Evolutionary conservation across 148 eudicot species (phyloP), one percentile per base, ranked within the genome.

Genomic region (Rheum nobile): DNA sequence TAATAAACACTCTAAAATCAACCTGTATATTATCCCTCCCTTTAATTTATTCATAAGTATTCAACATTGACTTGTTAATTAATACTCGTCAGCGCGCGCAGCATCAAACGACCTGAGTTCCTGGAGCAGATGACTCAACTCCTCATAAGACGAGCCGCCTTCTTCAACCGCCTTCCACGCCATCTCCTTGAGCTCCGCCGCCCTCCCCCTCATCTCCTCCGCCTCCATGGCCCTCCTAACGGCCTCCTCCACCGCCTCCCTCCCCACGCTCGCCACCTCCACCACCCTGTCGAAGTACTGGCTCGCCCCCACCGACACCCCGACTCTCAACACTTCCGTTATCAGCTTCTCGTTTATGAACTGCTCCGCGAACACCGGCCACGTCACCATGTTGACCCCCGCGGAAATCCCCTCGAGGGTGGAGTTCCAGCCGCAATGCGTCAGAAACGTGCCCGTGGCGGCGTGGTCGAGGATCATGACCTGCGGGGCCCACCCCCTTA

Each of bases 381-480:
- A 83, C 7, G 83, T 80, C 13, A 80, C 55, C 81, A 83, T 54
- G 0, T 78, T 80, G 41, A 83, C 41, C 9, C 85, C 85, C 8
- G 85, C 79, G 47, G 46, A 54, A 0, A 80, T 39, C 11, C 80
- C 85, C 55, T 82, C 85, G 6, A 79, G 57, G 1, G 77, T 79
- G 22, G 82, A 82, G 46, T 82, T 82, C 80, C 85, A 79, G 0
- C 82, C 82, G 24, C 85, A 82, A 34, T 82, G 85, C 34, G 82
- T 82, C 16, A 82, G 26, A 32, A 82, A 82, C 6, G 48, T 80
- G 22, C 82, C 82, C 0, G 77, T 73, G 13, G 85, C 47, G 8
- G 35, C 47, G 47, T 83, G 83, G 17, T 71, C 68, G 10, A 83
- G 32, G 26, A 83, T 80, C 26, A 74, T 43, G 19, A 83, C 75